Evolutionary conservation across 2,329 filamentous ascomycete species (phyloP).

Genomic region (Colletotrichum cordylinicola): DNA sequence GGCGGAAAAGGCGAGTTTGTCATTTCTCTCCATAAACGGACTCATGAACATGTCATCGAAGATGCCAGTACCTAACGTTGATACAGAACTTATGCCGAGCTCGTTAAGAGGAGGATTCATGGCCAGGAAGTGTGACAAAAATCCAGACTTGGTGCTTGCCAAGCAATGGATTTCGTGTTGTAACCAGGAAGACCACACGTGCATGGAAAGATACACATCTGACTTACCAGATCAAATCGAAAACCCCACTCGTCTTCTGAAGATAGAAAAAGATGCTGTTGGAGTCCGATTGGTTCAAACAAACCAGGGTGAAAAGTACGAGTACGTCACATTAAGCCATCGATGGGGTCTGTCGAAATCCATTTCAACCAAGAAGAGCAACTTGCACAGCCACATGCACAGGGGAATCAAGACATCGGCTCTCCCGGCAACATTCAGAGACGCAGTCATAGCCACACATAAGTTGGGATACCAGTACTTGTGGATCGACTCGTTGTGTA

Average conservation of each 20-base stretch:
- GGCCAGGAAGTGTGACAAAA: not conserved
- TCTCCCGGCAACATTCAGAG: not conserved
- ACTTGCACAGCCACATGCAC: not conserved
- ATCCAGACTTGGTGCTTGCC: not conserved
- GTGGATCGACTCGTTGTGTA: conserved; percentile 6
- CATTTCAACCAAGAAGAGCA: not conserved
- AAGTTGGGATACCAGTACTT: not conserved
- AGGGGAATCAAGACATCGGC: not conserved
- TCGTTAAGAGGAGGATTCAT: not conserved
- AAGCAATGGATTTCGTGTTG: not conserved
- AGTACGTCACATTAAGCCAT: not conserved
- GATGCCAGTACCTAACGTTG: not conserved
- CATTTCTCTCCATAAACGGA: no score
- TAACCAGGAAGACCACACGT: not conserved
- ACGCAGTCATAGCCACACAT: not conserved
- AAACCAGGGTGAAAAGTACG: not conserved
- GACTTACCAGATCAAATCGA: not conserved
- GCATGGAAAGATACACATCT: not conserved
- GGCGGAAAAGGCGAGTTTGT: no score
- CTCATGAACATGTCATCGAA: no score
- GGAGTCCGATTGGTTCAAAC: not conserved
- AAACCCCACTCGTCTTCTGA: not conserved
- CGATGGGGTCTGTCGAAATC: not conserved
- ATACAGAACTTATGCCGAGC: not conserved
- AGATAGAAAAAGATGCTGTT: not conserved